phyloP scores from a whole-genome alignment of 495 filamentous ascomycete genomes.

The Daldinia loculata region DNA sequence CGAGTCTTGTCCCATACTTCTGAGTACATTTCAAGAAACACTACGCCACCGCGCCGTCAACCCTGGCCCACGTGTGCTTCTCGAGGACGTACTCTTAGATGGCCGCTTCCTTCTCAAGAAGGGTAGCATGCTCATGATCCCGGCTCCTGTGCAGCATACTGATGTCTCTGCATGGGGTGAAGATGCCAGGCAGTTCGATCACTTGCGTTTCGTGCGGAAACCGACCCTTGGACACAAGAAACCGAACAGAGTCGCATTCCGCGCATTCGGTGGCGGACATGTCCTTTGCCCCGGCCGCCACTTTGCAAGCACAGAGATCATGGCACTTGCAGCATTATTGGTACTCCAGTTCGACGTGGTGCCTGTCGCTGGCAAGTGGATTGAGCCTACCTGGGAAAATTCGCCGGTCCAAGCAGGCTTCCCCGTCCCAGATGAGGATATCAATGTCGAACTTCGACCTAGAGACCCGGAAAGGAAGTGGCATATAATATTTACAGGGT shows the following conservation, averaged over 20 bases:
- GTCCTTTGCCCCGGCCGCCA: constrained; percentile 49
- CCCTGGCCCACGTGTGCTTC: constrained; percentile 34
- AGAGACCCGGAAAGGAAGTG: constrained; percentile 23
- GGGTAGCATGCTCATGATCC: constrained; percentile 46
- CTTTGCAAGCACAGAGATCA: constrained; percentile 49
- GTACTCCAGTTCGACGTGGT: constrained; percentile 52
- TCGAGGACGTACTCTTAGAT: constrained; percentile 45
- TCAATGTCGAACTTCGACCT: constrained; percentile 34
- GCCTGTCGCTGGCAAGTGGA: constrained; percentile 34
- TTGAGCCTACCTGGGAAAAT: constrained; percentile 37
- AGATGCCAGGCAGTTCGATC: constrained; percentile 41
- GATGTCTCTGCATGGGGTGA: constrained; percentile 43
- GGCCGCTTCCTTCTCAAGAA: constrained; percentile 45
- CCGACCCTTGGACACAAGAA: constrained; percentile 22
- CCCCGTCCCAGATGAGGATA: constrained; percentile 38
- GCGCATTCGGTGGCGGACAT: constrained; percentile 47
- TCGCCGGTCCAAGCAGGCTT: constrained; percentile 33
- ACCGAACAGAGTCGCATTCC: constrained; percentile 45
- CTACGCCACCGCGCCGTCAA: constrained; percentile 39
- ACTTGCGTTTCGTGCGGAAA: constrained; percentile 39
- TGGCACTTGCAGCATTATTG: constrained; percentile 49
- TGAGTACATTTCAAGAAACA: constrained; percentile 43
- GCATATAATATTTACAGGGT: constrained; percentile 24
- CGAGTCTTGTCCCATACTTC: constrained; percentile 37
- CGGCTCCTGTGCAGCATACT: constrained; percentile 42